Evolutionary conservation across 768 basidiomycete genomes (phyloP), one percentile per base, ranked within the genome.

Genomic region (Pulveroboletus frians): DNA sequence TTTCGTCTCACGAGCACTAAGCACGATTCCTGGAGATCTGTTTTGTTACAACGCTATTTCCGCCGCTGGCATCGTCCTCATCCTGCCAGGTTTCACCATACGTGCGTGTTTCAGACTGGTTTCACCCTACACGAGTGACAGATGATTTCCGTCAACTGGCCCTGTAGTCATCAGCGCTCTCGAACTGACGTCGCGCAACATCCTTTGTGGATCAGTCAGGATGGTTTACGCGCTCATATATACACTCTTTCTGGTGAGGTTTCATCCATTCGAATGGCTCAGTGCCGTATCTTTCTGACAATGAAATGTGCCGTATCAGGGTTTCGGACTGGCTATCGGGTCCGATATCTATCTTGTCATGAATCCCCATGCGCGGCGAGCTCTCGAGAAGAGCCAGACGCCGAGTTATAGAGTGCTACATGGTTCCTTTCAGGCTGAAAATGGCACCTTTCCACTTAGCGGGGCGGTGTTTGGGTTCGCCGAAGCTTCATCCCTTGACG

Each of bases 21-120:
- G 89, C 53, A 85, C 82, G 54, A 80, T 93, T 42, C 80, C 78
- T 4, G 83, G 83, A 5, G 72, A 81, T 47, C 65, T 84, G 20
- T 94, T 94, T 64, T 96, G 93, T 66, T 96, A 92, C 69, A 87
- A 85, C 43, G 85, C 93, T 4, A 83, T 95, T 53, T 88, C 92
- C 9, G 90, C 89, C 10, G 88, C 88, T 29, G 90, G 90, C 2
- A 86, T 94, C 9, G 88, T 93, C n/a, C 76, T 90, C 40, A 91
- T 95, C 54, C 78, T 94, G 13, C 92, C 92, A 9, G 92, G 90
- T 26, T 93, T 89, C 60, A 87, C 86, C 11, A 77, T 90, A 47
- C 69, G 88, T 88, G 61, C 69, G 87, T 70, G 41, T 47, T 49
- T 55, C 46, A 49, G 17, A 15, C 26, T n/a, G 91, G 90, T 26